Evolutionary conservation across 257 asterid species (phyloP).

Genomic region (Nicotiana benthamiana): DNA sequence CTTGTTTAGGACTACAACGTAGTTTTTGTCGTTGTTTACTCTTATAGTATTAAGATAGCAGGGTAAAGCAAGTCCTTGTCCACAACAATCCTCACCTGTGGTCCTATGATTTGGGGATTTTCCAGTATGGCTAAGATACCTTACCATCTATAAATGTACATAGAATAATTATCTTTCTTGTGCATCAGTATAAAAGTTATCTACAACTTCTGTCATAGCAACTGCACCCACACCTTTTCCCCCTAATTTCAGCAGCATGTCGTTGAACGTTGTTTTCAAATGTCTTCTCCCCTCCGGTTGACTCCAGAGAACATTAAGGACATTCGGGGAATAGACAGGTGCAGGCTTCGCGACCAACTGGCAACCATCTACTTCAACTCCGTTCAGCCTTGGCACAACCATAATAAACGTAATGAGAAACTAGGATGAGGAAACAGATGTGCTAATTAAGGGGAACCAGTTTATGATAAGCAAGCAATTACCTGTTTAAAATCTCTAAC

Average conservation of each 20-base stretch:
- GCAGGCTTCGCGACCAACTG: slow-evolving; percentile 50
- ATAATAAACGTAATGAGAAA: slow-evolving; percentile 10
- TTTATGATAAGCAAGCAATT: not conserved
- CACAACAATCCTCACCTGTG: not conserved
- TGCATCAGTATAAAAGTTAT: slow-evolving; percentile 13
- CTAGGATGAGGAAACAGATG: not conserved
- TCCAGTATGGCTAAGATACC: not conserved
- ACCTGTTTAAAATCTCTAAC: slow-evolving; percentile 55
- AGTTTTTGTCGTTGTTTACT: too few relatives aligned
- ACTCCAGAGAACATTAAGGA: slow-evolving; percentile 44
- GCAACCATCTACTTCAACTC: slow-evolving; percentile 21
- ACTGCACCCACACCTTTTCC: not conserved
- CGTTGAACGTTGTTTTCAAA: slow-evolving; percentile 24
- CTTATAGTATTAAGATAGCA: too few relatives aligned
- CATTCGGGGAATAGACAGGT: slow-evolving; percentile 34
- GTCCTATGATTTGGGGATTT: not conserved
- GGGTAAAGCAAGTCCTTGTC: not conserved
- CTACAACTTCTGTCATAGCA: slow-evolving; percentile 13
- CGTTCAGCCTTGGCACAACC: slow-evolving; percentile 33
- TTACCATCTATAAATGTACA: not conserved
- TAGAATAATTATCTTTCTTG: not conserved
- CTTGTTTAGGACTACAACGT: not conserved
- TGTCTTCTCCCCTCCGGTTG: slow-evolving; percentile 37
- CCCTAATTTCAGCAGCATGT: slow-evolving; percentile 23
- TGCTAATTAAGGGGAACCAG: not conserved